Evolutionary conservation across 805 yeast genomes (phyloP).

Genomic region (Sungouiozyma intestinalis): DNA sequence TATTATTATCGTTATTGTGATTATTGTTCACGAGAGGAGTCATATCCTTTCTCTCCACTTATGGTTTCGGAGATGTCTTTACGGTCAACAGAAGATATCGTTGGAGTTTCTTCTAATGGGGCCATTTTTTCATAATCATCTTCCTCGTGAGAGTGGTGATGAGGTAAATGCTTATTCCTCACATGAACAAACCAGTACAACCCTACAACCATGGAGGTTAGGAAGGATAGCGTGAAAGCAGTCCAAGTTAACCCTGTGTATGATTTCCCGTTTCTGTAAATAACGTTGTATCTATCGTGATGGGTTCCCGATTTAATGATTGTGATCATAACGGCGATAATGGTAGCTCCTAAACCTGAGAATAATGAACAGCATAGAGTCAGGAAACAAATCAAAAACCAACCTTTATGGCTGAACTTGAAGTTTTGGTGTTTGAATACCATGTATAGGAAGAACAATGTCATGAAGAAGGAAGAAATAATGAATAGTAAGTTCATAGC

Average conservation of each 20-base stretch:
- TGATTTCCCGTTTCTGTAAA: conserved; percentile 16
- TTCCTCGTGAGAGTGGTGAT: neutral
- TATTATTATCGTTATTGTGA: too few relatives aligned
- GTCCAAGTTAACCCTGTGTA: conserved; percentile 25
- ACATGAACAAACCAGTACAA: conserved; percentile 5
- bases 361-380: conserved; percentile 19
- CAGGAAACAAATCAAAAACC: conserved; percentile 12
- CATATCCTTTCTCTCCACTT: neutral
- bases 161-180: neutral
- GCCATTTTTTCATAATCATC: neutral
- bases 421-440: conserved; percentile 3
- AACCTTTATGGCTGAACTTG: conserved; percentile 6
- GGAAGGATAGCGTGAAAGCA: conserved; percentile 18
- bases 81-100: neutral
- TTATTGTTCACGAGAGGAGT: too few relatives aligned
- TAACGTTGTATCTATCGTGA: conserved; percentile 23
- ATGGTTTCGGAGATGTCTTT: neutral
- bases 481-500: conserved; percentile 22
- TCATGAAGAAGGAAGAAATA: conserved; percentile 15
- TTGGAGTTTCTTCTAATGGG: neutral
- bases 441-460: conserved; percentile 7
- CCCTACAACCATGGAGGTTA: conserved; percentile 11
- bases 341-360: conserved; percentile 22
- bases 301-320: conserved; percentile 26
- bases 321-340: conserved; percentile 20